Conservation (phyloP, 1,139 yeast species). For the Scheffersomyces illinoinensis region DNA sequence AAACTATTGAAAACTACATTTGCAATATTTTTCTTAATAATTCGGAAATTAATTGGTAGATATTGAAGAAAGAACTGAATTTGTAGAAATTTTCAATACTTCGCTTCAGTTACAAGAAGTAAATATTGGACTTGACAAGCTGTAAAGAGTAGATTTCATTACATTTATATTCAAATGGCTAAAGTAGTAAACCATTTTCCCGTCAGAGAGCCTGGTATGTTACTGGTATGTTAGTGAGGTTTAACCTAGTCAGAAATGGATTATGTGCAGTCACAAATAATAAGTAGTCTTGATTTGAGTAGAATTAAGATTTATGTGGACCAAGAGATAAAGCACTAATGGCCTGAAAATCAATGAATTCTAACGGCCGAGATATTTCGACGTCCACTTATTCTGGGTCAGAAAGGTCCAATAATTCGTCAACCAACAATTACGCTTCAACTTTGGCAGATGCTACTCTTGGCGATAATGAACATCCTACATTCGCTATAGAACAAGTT, state of each 20-base stretch:
- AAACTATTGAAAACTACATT: too few relatives aligned
- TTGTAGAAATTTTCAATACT: too few relatives aligned
- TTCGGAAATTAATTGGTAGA: too few relatives aligned
- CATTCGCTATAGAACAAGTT: constrained; percentile 40
- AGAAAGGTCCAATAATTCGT: background rate
- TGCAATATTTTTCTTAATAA: too few relatives aligned
- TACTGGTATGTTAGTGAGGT: too few relatives aligned
- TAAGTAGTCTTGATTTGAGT: background rate
- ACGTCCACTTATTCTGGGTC: constrained; percentile 2
- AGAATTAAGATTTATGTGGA: background rate
- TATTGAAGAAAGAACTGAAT: too few relatives aligned
- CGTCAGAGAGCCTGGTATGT: too few relatives aligned
- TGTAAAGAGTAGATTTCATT: too few relatives aligned
- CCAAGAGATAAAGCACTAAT: background rate
- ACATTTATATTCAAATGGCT: too few relatives aligned
- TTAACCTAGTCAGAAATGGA: background rate
- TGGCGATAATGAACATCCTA: constrained; percentile 8
- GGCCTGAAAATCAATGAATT: background rate
- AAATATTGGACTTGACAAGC: too few relatives aligned
- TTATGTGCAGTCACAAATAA: background rate
- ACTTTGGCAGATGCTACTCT: background rate
- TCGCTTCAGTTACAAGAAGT: too few relatives aligned
- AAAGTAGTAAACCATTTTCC: too few relatives aligned
- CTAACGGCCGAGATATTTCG: constrained; percentile 1
- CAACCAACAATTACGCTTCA: background rate